Evolutionary conservation across 2,329 filamentous ascomycete species (phyloP).

Genomic region (Fusarium xyrophilum): DNA sequence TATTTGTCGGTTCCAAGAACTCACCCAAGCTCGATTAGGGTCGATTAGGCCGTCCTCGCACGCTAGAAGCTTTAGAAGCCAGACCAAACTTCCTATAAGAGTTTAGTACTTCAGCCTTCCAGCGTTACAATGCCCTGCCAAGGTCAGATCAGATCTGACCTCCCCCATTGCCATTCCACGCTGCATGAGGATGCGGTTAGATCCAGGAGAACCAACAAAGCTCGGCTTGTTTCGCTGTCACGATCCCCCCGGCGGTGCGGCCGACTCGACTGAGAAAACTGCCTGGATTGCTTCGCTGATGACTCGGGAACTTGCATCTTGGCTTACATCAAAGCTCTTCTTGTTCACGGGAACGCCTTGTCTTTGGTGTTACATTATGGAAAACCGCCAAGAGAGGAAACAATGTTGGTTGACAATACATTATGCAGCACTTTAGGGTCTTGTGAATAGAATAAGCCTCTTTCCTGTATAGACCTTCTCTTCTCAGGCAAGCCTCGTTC

Average conservation of each 20-base stretch:
- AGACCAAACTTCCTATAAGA: constrained; percentile 16
- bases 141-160: constrained; percentile 5
- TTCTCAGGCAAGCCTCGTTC: neutral
- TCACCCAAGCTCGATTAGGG: constrained; percentile 16
- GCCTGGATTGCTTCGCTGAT: neutral
- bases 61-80: constrained; percentile 39
- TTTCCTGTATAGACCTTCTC: neutral
- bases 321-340: constrained; percentile 4
- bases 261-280: constrained; percentile 5
- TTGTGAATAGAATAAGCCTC: neutral
- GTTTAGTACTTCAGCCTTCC: constrained; percentile 9
- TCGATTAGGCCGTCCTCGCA: constrained; percentile 18
- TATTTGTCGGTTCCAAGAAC: constrained; percentile 4
- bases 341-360: neutral
- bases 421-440: neutral
- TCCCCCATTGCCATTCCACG: neutral
- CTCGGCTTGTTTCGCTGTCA: neutral
- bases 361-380: neutral
- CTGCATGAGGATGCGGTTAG: neutral
- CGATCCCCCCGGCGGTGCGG: neutral
- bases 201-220: neutral
- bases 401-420: neutral
- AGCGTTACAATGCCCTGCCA: neutral
- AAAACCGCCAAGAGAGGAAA: neutral
- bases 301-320: neutral